Evolutionary conservation across 805 yeast species (phyloP), one percentile per base, ranked within the genome.

Genomic region (Candida awuae): DNA sequence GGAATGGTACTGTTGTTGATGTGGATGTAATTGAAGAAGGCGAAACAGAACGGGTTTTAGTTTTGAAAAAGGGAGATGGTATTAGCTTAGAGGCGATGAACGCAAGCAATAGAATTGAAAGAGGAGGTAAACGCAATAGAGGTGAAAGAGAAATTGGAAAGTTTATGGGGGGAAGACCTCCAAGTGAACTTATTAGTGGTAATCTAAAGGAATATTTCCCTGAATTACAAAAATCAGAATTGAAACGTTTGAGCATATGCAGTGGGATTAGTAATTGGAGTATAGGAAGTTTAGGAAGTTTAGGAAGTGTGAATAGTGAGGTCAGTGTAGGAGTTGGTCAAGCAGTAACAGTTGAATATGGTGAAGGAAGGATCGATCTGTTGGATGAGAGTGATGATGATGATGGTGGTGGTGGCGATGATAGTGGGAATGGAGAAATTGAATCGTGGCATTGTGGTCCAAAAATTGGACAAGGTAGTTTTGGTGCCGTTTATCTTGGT

Each of bases 121-220:
- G 32, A 1, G 17, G 28, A 25, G 25, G 20, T n/a, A 20, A 10
- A 23, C 41, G n/a, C 35, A 45, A 9, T 41, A 14, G 5, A 4
- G 17, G 19, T 30, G 22, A 35, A 25, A 8, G 42, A 47, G 27
- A 35, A 23, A 34, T 43, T 18, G 15, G 43, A 28, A 15, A 65
- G 39, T 71, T 84, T 43, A 80, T 80, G 58, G 94, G 94, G 18
- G 95, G 85, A 58, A 70, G 98, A 53, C 98, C 98, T 6, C 88
- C 97, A 1, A 80, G 92, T 43, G 94, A 86, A 54, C 71, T 88
- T 50, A 92, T 90, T 44, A 84, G 97, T 2, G 78, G 88, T 2
- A 86, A 90, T 53, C 65, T 90, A 47, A 80, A 87, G 2, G 95
- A 88, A 46, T 90, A 84, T 58, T 92, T 92, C 67, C 98, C 98